These are phyloP conservation scores for Candida michaelii DNA, from an alignment of 805 yeast species.

Conservation along the genomic window DNA sequence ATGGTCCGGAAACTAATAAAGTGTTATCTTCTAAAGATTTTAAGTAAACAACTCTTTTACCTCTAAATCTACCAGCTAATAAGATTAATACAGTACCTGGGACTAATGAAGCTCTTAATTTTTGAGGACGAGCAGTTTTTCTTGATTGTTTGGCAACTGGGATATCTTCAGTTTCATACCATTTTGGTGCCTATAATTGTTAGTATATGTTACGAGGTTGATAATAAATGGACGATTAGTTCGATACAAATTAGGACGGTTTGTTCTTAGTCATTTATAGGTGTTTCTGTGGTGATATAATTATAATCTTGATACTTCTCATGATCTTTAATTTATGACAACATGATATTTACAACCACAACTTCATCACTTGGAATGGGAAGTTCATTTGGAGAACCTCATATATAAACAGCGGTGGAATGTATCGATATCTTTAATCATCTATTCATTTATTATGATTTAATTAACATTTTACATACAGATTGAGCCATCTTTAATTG, in stretches of 20 bases:
- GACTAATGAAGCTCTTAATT: slow-evolving; percentile 90
- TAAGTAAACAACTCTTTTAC: slow-evolving; percentile 98
- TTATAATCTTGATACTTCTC: no score
- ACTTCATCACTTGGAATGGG: no score
- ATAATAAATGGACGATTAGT: not conserved
- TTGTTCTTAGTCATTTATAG: no score
- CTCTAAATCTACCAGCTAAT: slow-evolving; percentile 99
- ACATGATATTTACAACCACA: no score
- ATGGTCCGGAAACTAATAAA: slow-evolving; percentile 95
- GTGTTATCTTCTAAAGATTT: slow-evolving; percentile 98
- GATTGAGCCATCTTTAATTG: slow-evolving; percentile 19
- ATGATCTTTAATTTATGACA: no score
- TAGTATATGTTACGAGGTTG: slow-evolving; percentile 15
- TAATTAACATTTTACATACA: slow-evolving; percentile 14
- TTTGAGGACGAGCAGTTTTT: slow-evolving; percentile 90
- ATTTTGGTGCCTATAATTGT: slow-evolving; percentile 66
- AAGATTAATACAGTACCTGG: slow-evolving; percentile 98
- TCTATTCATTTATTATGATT: not conserved
- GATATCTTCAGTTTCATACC: slow-evolving; percentile 92
- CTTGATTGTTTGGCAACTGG: slow-evolving; percentile 86
- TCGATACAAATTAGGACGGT: no score
- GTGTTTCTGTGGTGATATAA: not conserved
- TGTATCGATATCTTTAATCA: no score
- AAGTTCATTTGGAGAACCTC: no score
- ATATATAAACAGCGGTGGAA: no score